Evolutionary conservation across 257 asterid species (phyloP), one percentile per base, ranked within the genome.

Genomic region (Primulina huaijiensis): DNA sequence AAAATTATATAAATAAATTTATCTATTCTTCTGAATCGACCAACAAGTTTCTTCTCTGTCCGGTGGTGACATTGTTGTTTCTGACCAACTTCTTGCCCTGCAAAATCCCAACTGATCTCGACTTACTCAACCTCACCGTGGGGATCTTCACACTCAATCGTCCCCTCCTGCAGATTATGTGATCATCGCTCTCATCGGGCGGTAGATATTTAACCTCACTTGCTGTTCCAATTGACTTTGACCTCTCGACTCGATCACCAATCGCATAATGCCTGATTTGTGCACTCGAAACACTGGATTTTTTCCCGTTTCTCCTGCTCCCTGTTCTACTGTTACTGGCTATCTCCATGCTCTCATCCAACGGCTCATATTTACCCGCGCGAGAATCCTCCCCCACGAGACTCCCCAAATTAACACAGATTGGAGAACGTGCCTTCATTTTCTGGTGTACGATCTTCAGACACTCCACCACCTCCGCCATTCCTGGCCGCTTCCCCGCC

Each of bases 391-490:
- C 84, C 3, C 58, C 74, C 27, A 79, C 78, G 72, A 87, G 73
- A 33, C 67, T 62, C 73, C 89, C 85, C 0, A 89, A 6, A 7
- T 65, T 62, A 7, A 75, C 74, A 77, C 96, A 86, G 5, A 67
- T 55, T 38, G 19, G 64, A 6, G 60, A 0, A 35, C n/a, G 68
- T 84, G 55, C 65, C 3, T 71, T 89, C 65, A 82, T 71, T 19
- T 88, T 73, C 17, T 74, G 75, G 70, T 78, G 72, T 46, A 80
- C 89, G 1, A 50, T 9, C 35, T 88, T 88, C 72, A 92, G 52
- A 16, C 83, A 68, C 53, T 81, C 90, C 78, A 75, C 67, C 78
- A 83, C 98, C 76, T 89, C 98, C 77, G 75, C 84, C 98, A 92
- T 92, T 58, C 66, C 81, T 79, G 98, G 98, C 80, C 98, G 79